Evolutionary conservation across 768 basidiomycete species (phyloP), one percentile per base, ranked within the genome.

Genomic region (Chalciporus pseudorubinellus): DNA sequence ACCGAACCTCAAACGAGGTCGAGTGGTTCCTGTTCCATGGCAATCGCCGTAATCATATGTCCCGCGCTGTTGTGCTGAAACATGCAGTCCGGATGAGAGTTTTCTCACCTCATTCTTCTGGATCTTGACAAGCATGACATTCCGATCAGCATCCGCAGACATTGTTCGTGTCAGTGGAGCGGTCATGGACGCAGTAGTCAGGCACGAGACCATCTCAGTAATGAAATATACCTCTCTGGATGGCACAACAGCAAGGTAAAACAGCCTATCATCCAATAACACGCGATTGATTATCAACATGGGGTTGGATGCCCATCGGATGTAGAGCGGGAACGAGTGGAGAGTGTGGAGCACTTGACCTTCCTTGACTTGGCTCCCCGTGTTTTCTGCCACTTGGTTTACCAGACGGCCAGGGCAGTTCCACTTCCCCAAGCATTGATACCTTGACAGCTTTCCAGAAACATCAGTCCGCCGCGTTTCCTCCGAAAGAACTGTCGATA

Each of bases 111-210:
- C 33, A 44, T 39, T 39, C 21, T 52, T 53, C 42, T 45, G 39
- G 31, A 6, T 22, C 34, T 16, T 36, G 34, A 36, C 34, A 36
- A 16, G 34, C 16, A 36, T 36, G 29, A 49, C 29, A 39, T 64
- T 64, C 63, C 50, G 63, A 66, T 56, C 53, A 39, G 55, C 52
- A 66, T 64, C 63, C 64, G 53, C 62, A 55, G 52, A 43, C n/a
- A 50, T 38, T 29, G 51, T 33, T 39, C 26, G 21, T 51, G 22
- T 22, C 19, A 48, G 29, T 33, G 44, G 43, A 50, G 47, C 44
- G 14, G 49, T 51, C 39, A 53, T 24, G 19, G 41, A 14, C 21
- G 34, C 34, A 36, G 34, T 5, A 36, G 14, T 21, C 31, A 40
- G 44, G 46, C 19, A 50, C 38, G 34, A 41, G 38, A 46, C 49